Base-by-base conservation (phyloP, 257 asterid species). In the Plantago ovata region DNA sequence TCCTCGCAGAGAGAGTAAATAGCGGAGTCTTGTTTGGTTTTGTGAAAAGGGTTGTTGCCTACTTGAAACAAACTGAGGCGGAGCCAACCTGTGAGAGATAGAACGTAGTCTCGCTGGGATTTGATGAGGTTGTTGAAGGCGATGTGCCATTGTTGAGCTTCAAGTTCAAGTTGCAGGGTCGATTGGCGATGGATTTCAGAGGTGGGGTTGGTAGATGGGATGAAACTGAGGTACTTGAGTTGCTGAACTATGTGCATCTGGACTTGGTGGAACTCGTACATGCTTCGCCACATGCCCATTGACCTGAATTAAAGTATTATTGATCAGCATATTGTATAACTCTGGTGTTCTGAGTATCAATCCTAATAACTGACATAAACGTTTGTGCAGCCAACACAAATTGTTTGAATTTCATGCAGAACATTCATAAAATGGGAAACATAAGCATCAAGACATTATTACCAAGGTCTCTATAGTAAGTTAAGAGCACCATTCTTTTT, bases 261-360 rank as follows among this genome's bases (percentile, higher is more conserved):
- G 43, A 89, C 96, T 53, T 89, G 99, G 74, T 93, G 99, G 77
- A 82, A 81, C 63, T 93, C 99, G 7, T 89, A 86, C 99, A 93
- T 93, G 80, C 96, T 93, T 80, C 95, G 81, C 99, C 99, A 93
- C 97, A 93, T 86, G 62, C 80, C 70, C 84, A 80, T 84, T 59
- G 81, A 77, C 72, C 98, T 93, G 70, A 28, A 57, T 61, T 18
- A 62, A 44, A 24, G 24, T 41, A 57, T 28, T 41, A 57, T 28
- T 28, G 33, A 28, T 2, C 7, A 28, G 7, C 36, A 28, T 28
- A 28, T 28, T 28, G 7, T 0, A 28, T 28, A 1, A 28, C 2
- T 28, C 36, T 28, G 36, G 36, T 28, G 36, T 28, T 28, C 36
- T 28, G 7, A 8, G 36, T 28, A 3, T 28, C 36, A 28, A 8